Evolutionary conservation across 192 early-diverging fungal genomes (phyloP), one percentile per base, ranked within the genome.

Genomic region (Coemansia sp.): DNA sequence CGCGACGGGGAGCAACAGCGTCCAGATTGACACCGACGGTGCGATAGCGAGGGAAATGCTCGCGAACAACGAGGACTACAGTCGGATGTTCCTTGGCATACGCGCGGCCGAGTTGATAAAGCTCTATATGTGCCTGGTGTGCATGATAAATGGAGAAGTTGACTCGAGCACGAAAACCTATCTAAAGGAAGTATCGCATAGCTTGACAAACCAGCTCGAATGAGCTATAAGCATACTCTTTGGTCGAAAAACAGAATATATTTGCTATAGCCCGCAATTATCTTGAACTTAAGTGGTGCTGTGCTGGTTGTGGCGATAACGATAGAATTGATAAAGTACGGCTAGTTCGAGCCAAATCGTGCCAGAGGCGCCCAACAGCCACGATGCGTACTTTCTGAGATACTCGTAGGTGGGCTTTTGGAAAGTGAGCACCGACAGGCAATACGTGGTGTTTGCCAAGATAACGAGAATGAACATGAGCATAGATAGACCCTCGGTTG

Each of bases 401-500:
- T 87, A 89, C 22, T 86, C 80, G n/a, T 68, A 69, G 10, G 89
- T 90, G 16, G 86, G 73, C 29, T 88, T 89, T 64, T 88, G 83
- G 53, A 89, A 81, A 1, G 78, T 80, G 71, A 95, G 85, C 16
- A 95, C 90, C 8, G 92, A 93, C 65, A 90, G 58, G 52, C 72
- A 76, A 62, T 74, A 87, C 0, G 73, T 79, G 3, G 87, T 38
- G 69, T 95, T 95, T 22, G 92, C 94, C 58, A 94, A 50, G 16
- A 92, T 87, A 43, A 88, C 87, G 69, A 92, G 87, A 18, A 88
- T 63, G 73, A 95, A 95, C 92, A 94, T 94, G 20, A 87, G 86
- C 44, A 92, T 52, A 7, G 89, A 90, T 38, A 95, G 84, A 5
- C 94, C 94, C 66, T 93, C 93, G 27, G 88, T 90, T 5, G 87